phyloP scores from a whole-genome alignment of 352 stramenopile genomes.

The Phytopythium boreale region DNA sequence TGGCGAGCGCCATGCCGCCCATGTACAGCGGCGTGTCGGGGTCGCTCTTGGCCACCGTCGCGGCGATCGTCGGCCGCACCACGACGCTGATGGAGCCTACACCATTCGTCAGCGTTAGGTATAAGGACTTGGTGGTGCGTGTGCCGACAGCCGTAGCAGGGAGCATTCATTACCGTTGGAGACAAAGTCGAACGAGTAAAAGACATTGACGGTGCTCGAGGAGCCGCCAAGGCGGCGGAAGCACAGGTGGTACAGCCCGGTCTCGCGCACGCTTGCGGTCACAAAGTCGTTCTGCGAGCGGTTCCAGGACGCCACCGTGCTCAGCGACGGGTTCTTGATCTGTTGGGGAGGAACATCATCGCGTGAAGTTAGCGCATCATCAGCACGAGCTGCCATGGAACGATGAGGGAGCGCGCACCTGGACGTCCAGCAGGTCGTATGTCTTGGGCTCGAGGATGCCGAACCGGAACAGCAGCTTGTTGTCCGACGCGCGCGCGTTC shows the following conservation, averaged over 20 bases:
- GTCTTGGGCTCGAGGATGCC: conserved; percentile 47
- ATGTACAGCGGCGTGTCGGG: conserved; percentile 50
- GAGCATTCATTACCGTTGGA: conserved; percentile 32
- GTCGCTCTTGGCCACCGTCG: conserved; percentile 45
- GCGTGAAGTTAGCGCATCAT: too few relatives aligned
- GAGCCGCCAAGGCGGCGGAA: conserved; percentile 62
- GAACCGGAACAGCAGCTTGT: conserved; percentile 64
- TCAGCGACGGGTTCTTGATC: conserved; percentile 56
- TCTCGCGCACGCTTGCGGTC: conserved; percentile 57
- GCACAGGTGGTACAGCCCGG: conserved; percentile 76
- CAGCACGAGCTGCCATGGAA: neutral
- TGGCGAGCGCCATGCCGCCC: conserved; percentile 45
- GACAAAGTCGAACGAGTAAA: conserved; percentile 85
- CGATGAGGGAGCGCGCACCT: neutral
- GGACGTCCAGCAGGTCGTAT: conserved; percentile 53
- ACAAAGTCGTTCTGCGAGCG: conserved; percentile 58
- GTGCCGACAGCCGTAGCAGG: neutral
- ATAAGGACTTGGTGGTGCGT: neutral
- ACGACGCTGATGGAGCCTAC: conserved; percentile 46
- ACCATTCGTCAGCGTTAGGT: neutral
- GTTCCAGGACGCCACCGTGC: conserved; percentile 52
- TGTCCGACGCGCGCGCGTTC: conserved; percentile 46
- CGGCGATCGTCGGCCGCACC: conserved; percentile 59
- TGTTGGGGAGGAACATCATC: conserved; percentile 8
- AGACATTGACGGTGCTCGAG: conserved; percentile 54